Base-by-base conservation (phyloP, 495 filamentous ascomycete species). In the Niebla homalea region DNA sequence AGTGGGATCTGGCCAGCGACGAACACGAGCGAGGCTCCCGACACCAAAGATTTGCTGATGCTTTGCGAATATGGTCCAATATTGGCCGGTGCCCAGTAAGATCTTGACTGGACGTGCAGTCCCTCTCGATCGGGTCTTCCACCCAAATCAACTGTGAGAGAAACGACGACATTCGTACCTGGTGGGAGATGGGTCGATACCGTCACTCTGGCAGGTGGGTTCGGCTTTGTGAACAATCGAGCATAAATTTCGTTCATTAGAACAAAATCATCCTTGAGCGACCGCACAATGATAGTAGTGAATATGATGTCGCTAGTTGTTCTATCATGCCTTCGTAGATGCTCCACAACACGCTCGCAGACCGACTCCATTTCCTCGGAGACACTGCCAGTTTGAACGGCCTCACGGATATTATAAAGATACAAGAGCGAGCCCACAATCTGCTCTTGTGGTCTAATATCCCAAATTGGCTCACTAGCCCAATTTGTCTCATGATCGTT, bases 41-140 rank as follows among this genome's bases (percentile, higher is more conserved):
- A 57, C 43, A 59, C 56, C 50, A 38, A 36, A 26, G 79, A 79
- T 18, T 79, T 63, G 16, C 78, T 70, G 42, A 92, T 79, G 1
- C 92, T 87, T 67, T 99, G 92, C 12, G 87, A 93, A 63, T 99
- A 99, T 0, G 93, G 92, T 0, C 92, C 92, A 47, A 99, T 99
- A 56, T 97, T 97, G 7, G 93, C 89, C 0, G 92, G 92, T 1
- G 92, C 93, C 92, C 92, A 99, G 72, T 97, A 96, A 3, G 85
- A 92, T 22, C 85, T 74, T 15, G 84, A 88, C 61, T 97, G 93
- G 3, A 99, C 89, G 63, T 99, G 92, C 1, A 99, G 73, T 2
- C 80, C 80, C 11, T 72, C 71, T 46, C 71, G 65, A 45, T 46
- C 22, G 22, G 51, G 49, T 37, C 63, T 60, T 5, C 56, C 18